These are phyloP conservation scores for Omphalotus guepiniiformis DNA, from an alignment of 768 basidiomycete species.

Conservation along the genomic window DNA sequence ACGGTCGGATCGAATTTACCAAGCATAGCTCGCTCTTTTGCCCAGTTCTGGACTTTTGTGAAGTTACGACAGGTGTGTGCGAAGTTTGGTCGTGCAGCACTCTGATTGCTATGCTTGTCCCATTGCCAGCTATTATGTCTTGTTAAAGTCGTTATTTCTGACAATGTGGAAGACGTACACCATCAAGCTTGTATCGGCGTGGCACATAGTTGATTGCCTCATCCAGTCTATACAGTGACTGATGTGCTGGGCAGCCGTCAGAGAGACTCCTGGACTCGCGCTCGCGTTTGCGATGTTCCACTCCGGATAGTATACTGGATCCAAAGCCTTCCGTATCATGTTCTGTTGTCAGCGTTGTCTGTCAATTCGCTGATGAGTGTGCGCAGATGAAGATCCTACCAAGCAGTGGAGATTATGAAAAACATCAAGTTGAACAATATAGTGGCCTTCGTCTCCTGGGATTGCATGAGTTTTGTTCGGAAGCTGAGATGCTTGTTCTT, in stretches of 20 bases:
- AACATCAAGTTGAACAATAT: slow-evolving; percentile 19
- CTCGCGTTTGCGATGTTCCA: too few relatives aligned
- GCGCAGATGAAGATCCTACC: slow-evolving; percentile 8
- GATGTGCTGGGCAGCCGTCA: too few relatives aligned
- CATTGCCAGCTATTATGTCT: slow-evolving; percentile 23
- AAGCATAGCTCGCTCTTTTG: slow-evolving; percentile 15
- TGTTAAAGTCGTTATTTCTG: slow-evolving; percentile 12
- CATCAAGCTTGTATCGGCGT: too few relatives aligned
- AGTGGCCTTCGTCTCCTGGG: slow-evolving; percentile 18
- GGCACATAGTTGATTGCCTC: too few relatives aligned
- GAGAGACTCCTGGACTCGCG: too few relatives aligned
- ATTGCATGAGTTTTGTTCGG: slow-evolving; percentile 19
- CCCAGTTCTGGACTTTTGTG: slow-evolving; percentile 25
- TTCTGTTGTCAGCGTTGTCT: too few relatives aligned
- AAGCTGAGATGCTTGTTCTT: slow-evolving; percentile 14
- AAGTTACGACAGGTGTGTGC: slow-evolving; percentile 25
- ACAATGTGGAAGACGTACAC: background rate
- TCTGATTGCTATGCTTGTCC: slow-evolving; percentile 16
- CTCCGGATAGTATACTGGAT: slow-evolving; percentile 14
- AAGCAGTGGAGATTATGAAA: slow-evolving; percentile 25
- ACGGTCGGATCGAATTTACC: too few relatives aligned
- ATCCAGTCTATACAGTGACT: too few relatives aligned
- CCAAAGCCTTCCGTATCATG: slow-evolving; percentile 14
- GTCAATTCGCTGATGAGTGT: too few relatives aligned
- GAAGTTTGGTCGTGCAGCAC: slow-evolving; percentile 16